These are phyloP conservation scores for Melianthus villosus DNA, from an alignment of 441 rosid species.

Conservation along the genomic window DNA sequence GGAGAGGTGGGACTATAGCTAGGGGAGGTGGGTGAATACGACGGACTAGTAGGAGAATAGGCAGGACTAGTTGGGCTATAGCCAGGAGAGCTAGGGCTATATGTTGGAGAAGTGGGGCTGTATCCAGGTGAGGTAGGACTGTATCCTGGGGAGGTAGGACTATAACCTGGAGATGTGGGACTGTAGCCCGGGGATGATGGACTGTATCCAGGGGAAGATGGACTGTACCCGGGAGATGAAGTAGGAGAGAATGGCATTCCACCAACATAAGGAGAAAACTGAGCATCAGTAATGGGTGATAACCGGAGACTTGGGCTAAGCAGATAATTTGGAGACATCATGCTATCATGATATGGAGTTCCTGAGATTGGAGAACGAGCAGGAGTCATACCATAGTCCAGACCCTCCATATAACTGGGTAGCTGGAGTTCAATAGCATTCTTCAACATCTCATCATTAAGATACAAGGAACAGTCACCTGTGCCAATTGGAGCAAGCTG, in stretches of 20 bases:
- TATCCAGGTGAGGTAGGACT: slow-evolving; percentile 44
- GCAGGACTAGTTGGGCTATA: slow-evolving; percentile 42
- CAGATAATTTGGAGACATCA: slow-evolving; percentile 87
- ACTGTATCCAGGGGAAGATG: slow-evolving; percentile 51
- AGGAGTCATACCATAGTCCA: slow-evolving; percentile 86
- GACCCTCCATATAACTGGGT: slow-evolving; percentile 86
- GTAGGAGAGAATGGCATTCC: slow-evolving; percentile 82
- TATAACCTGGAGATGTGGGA: slow-evolving; percentile 46
- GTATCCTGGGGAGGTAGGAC: slow-evolving; percentile 28
- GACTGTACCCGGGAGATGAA: slow-evolving; percentile 73
- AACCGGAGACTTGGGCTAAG: slow-evolving; percentile 64
- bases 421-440: slow-evolving; percentile 95
- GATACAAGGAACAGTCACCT: slow-evolving; percentile 71
- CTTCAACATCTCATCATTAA: slow-evolving; percentile 93
- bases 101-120: slow-evolving; percentile 31
- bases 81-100: slow-evolving; percentile 25
- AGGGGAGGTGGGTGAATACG: slow-evolving; percentile 77
- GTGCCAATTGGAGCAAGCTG: slow-evolving; percentile 97
- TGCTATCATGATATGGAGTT: slow-evolving; percentile 83
- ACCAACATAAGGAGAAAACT: slow-evolving; percentile 75
- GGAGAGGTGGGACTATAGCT: slow-evolving; percentile 16
- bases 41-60: slow-evolving; percentile 50
- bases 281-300: slow-evolving; percentile 71
- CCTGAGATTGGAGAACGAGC: slow-evolving; percentile 66
- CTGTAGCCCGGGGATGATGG: slow-evolving; percentile 79